Conservation (phyloP, 2,329 filamentous ascomycete genomes). For the Microthyrium microscopicum region DNA sequence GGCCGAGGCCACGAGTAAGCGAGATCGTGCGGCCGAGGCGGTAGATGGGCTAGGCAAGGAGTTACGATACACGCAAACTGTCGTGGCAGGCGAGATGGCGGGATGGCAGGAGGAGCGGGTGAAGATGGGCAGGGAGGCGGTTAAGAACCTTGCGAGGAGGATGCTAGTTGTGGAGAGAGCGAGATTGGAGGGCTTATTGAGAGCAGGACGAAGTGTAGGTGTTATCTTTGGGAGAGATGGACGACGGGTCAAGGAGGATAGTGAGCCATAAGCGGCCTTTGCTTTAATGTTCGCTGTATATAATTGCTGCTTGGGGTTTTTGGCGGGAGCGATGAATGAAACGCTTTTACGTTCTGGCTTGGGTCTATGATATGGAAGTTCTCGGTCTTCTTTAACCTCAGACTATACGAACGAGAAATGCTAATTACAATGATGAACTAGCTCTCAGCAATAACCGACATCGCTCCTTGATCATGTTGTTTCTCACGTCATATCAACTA, state of each 20-base stretch:
- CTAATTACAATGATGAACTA: no score
- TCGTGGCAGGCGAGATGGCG: conserved; percentile 78
- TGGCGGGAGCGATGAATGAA: no score
- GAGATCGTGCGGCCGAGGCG: conserved; percentile 52
- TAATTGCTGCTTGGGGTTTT: no score
- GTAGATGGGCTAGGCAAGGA: conserved; percentile 62
- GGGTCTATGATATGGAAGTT: no score
- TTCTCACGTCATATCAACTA: no score
- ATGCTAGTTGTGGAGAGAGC: conserved; percentile 70
- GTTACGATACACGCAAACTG: conserved; percentile 80
- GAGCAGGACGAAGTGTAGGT: conserved; percentile 49
- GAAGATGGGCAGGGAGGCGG: conserved; percentile 54
- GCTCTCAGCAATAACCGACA: no score
- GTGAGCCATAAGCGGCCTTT: no score
- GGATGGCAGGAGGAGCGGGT: conserved; percentile 88
- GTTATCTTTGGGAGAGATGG: conserved; percentile 6
- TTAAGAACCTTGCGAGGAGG: conserved; percentile 57
- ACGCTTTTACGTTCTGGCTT: no score
- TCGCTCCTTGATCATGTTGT: no score
- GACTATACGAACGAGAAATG: no score
- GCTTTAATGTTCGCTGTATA: no score
- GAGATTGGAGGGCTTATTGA: conserved; percentile 61
- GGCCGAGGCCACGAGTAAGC: conserved; percentile 70
- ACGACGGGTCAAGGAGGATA: not conserved
- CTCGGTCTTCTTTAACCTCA: no score